A percentile compares a stretch with the other conserved stretches of the same genome.
Conservation (phyloP, 2,329 filamentous ascomycete species). For the Trichoderma sp. region DNA sequence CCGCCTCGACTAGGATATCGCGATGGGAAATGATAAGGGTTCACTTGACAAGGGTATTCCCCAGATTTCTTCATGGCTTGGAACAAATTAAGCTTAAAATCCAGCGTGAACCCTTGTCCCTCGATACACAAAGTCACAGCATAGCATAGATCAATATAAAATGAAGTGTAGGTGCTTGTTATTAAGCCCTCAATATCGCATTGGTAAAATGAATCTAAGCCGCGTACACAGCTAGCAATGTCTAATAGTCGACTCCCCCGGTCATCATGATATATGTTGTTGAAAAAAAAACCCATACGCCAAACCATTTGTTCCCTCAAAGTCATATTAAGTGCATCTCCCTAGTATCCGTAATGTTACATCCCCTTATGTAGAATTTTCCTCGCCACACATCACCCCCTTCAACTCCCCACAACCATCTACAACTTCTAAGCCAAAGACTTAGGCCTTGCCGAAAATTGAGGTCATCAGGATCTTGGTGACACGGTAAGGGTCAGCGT, state of each 20-base stretch:
- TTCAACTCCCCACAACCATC: background rate
- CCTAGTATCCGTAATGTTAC: background rate
- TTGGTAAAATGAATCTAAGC: background rate
- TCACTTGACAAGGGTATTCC: background rate
- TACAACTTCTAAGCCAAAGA: background rate
- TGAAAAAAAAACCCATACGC: background rate
- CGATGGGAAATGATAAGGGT: background rate
- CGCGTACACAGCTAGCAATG: background rate
- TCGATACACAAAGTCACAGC: background rate
- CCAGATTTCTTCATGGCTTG: background rate
- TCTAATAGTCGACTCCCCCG: background rate
- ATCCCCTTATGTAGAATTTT: background rate
- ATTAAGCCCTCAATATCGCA: background rate
- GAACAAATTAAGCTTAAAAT: background rate
- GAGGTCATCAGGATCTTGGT: slow-evolving; percentile 80
- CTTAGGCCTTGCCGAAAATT: slow-evolving; percentile 41
- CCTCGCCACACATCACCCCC: background rate
- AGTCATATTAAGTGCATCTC: slow-evolving; percentile 9
- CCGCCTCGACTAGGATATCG: background rate
- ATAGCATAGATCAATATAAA: background rate
- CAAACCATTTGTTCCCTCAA: background rate
- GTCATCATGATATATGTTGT: background rate
- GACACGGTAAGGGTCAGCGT: slow-evolving; percentile 80
- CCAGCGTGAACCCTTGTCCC: background rate
- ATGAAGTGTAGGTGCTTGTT: background rate